Base-by-base conservation (phyloP, 2,329 filamentous ascomycete genomes). In the Stagonosporopsis rhizophila region DNA sequence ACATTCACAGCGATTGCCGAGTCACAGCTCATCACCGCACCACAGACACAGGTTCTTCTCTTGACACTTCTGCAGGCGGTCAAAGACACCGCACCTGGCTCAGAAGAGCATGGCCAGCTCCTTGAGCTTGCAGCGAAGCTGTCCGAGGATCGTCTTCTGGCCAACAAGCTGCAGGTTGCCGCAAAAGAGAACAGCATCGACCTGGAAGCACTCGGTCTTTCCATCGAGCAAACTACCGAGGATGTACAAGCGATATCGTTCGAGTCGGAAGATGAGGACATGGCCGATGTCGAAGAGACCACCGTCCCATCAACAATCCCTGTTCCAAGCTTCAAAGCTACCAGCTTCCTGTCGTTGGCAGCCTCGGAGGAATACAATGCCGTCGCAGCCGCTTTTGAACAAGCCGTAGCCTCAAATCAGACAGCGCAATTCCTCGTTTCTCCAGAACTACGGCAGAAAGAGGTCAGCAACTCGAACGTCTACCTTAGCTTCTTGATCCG, bases 401-500 rank as follows among this genome's bases (percentile, higher is more conserved):
- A 66, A 42, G 66, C 68, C n/a, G 64, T 73, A 2, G 39, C 62
- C 11, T 61, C 56, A 4, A 64, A 66, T 17, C 62, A 67, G 40
- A 49, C 65, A 2, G 56, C 52, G 17, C 54, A 47, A 51, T 87
- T 89, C 59, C 82, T 88, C 49, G 74, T 81, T 8, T 75, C 82
- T 6, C 78, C 85, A 0, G 78, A 86, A 41, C 76, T 92, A 11
- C 79, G 82, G 47, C 82, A 81, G 30, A 75, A 82, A 23, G 73
- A 79, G 6, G 87, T 86, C 1, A 76, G 84, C 30, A 82, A 85
- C 44, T 82, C 86, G 32, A 84, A 87, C 35, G 85, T 90, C 20
- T 92, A 89, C 66, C 79, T 92, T 53, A 89, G 87, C 15, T 94
- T 96, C 73, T 88, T 94, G 62, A 82, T 89, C 54, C 84, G 88